A percentile compares a stretch with the other conserved stretches of the same genome.
Conservation (phyloP, 305 asterid genomes). For the Caryopteris hybrid region DNA sequence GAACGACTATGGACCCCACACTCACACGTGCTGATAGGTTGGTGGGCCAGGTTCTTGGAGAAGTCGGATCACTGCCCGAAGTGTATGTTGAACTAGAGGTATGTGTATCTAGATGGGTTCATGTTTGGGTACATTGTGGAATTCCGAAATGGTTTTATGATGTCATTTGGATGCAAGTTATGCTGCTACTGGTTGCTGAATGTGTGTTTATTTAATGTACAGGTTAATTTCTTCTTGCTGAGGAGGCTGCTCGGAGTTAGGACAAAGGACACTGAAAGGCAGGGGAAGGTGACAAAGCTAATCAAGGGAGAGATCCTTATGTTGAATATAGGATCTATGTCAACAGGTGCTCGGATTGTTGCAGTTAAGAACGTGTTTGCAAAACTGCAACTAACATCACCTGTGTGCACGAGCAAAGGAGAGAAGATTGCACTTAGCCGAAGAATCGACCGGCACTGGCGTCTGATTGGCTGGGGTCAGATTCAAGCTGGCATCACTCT, state of each 20-base stretch:
- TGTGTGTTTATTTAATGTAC: constrained; percentile 8
- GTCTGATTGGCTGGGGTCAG: constrained; percentile 97
- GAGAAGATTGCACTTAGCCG: constrained; percentile 92
- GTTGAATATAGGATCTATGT: constrained; percentile 97
- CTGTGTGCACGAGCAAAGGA: constrained; percentile 93
- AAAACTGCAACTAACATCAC: constrained; percentile 85
- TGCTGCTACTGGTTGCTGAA: background rate
- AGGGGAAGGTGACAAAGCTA: constrained; percentile 82
- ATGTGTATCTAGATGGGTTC: constrained; percentile 1
- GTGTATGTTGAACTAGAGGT: constrained; percentile 90
- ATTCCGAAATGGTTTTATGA: background rate
- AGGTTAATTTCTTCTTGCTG: constrained; percentile 92
- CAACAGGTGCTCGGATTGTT: constrained; percentile 89
- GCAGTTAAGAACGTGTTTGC: constrained; percentile 93
- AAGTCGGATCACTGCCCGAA: constrained; percentile 92
- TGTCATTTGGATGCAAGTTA: background rate
- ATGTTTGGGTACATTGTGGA: background rate
- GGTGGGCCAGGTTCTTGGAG: constrained; percentile 99
- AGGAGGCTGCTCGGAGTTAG: constrained; percentile 88
- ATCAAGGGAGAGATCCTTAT: constrained; percentile 87
- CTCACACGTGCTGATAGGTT: constrained; percentile 97
- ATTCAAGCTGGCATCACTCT: constrained; percentile 91
- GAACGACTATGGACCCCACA: constrained; percentile 97
- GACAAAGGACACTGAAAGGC: constrained; percentile 86
- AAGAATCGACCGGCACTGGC: constrained; percentile 94